phyloP scores from a whole-genome alignment of 306 rosid genomes.

The Sindora glabra region DNA sequence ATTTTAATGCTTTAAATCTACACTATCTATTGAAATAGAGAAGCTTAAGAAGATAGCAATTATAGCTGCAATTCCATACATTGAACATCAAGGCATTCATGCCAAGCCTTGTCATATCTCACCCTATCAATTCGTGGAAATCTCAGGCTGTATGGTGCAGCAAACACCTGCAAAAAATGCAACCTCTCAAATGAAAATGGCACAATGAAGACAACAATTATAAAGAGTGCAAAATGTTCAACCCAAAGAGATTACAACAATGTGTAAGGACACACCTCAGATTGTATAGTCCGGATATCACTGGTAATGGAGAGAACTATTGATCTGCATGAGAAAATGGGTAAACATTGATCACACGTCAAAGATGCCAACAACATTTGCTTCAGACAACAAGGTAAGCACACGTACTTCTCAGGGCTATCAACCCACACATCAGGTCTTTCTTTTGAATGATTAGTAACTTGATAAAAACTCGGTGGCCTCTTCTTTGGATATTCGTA shows the following conservation, averaged over 20 bases:
- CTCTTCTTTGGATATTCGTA: slow-evolving; percentile 69
- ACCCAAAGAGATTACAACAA: neutral
- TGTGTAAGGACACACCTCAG: slow-evolving; percentile 61
- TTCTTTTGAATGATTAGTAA: slow-evolving; percentile 87
- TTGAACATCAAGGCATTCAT: slow-evolving; percentile 93
- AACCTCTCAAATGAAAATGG: slow-evolving; percentile 16
- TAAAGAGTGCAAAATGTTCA: neutral
- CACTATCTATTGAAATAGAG: slow-evolving; percentile 1
- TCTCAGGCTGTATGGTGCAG: slow-evolving; percentile 87
- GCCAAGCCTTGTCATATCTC: slow-evolving; percentile 90
- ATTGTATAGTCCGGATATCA: slow-evolving; percentile 87
- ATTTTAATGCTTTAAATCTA: neutral
- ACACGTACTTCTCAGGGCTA: slow-evolving; percentile 81
- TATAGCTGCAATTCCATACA: slow-evolving; percentile 40
- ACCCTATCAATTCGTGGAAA: slow-evolving; percentile 94
- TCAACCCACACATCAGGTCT: slow-evolving; percentile 98
- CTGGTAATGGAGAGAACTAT: slow-evolving; percentile 60
- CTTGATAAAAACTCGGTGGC: slow-evolving; percentile 87
- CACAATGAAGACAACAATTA: slow-evolving; percentile 8
- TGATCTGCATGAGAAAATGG: slow-evolving; percentile 30
- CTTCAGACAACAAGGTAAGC: neutral
- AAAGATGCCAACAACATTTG: neutral
- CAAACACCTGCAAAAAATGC: slow-evolving; percentile 63
- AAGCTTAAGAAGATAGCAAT: slow-evolving; percentile 3
- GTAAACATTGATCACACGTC: slow-evolving; percentile 1